A percentile compares a stretch with the other conserved stretches of the same genome.
These are phyloP conservation scores for Gnomoniopsis smithogilvyi DNA, from an alignment of 2,329 filamentous ascomycete species.

Conservation along the genomic window DNA sequence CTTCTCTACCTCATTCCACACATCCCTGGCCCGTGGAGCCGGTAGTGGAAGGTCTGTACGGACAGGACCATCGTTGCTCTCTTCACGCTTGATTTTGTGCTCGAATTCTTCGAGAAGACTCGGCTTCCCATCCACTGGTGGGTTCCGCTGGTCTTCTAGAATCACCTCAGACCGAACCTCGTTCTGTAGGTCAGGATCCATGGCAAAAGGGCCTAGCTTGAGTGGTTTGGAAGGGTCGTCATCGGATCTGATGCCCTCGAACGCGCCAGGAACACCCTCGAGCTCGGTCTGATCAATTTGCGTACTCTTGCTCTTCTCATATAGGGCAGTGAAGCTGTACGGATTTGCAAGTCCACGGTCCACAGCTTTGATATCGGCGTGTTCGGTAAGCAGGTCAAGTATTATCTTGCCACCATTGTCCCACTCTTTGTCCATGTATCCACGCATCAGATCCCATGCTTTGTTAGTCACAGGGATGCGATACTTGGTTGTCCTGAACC, in stretches of 20 bases:
- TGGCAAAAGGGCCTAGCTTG: conserved; percentile 75
- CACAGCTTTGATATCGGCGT: conserved; percentile 57
- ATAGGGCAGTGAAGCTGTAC: conserved; percentile 60
- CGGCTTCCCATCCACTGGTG: conserved; percentile 66
- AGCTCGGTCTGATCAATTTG: conserved; percentile 62
- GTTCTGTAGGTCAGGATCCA: conserved; percentile 77
- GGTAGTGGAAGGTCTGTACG: conserved; percentile 81
- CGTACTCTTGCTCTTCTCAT: conserved; percentile 53
- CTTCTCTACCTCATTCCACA: conserved; percentile 91
- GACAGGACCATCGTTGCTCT: conserved; percentile 77
- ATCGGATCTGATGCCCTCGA: conserved; percentile 59
- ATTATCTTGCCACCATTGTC: conserved; percentile 78
- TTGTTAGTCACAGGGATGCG: conserved; percentile 78
- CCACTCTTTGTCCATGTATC: conserved; percentile 73
- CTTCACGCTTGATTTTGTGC: conserved; percentile 82
- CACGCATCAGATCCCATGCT: conserved; percentile 10
- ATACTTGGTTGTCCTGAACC: conserved; percentile 86
- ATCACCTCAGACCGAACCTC: conserved; percentile 86
- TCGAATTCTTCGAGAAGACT: conserved; percentile 86
- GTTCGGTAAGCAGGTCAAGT: conserved; percentile 64
- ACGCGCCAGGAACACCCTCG: conserved; percentile 62
- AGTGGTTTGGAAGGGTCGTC: conserved; percentile 58
- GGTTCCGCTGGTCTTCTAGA: conserved; percentile 77
- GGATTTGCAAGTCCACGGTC: conserved; percentile 62
- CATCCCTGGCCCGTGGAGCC: conserved; percentile 82